These are phyloP conservation scores for Arabidopsis hybrid DNA, from an alignment of 441 rosid genomes.

Conservation along the genomic window DNA sequence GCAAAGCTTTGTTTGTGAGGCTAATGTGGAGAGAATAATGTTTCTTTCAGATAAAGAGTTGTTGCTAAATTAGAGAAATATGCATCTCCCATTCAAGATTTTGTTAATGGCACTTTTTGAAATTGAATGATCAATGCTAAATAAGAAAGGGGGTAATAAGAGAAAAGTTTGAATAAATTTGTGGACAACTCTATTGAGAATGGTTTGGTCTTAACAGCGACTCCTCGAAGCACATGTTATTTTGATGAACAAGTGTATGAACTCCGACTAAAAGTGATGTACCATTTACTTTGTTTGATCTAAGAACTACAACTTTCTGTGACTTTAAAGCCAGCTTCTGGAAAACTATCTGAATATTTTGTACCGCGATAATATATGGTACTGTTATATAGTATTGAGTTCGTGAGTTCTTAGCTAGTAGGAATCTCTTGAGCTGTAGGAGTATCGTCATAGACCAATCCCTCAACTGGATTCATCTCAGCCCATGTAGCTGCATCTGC, in stretches of 20 bases:
- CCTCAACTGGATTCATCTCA: constrained; percentile 62
- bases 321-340: constrained; percentile 10
- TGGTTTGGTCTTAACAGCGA: neutral
- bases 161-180: neutral
- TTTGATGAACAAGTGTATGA: neutral
- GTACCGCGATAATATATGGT: constrained; percentile 14
- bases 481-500: constrained; percentile 86
- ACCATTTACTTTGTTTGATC: constrained; percentile 10
- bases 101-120: neutral
- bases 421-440: constrained; percentile 32
- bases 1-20: constrained; percentile 22
- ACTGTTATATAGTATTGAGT: neutral
- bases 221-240: neutral
- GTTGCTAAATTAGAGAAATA: constrained; percentile 11
- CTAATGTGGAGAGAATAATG: constrained; percentile 20
- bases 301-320: constrained; percentile 20
- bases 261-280: neutral
- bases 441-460: constrained; percentile 48
- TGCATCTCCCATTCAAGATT: neutral
- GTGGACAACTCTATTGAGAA: neutral
- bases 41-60: constrained; percentile 14
- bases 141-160: neutral
- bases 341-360: neutral
- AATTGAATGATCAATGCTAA: constrained; percentile 3
- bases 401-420: constrained; percentile 22